Evolutionary conservation across 2,329 filamentous ascomycete species (phyloP).

Genomic region (Macrophomina phaseolina): DNA sequence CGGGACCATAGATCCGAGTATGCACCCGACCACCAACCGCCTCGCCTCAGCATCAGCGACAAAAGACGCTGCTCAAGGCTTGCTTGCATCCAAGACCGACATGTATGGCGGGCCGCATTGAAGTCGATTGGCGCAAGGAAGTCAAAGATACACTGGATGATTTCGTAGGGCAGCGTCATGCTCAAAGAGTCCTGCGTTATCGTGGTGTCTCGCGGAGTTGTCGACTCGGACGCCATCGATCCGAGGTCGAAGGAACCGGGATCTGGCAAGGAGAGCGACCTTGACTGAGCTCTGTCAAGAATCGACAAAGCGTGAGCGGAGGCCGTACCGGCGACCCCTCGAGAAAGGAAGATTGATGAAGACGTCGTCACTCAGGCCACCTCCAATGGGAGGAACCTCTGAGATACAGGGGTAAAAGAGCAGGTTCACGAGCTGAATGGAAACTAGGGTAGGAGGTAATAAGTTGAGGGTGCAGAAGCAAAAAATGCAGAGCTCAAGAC

Average conservation of each 20-base stretch:
- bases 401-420: conserved; percentile 1
- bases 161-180: conserved; percentile 45
- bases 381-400: not conserved
- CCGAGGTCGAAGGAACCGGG: conserved; percentile 31
- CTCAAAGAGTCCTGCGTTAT: not conserved
- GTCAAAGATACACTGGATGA: conserved; percentile 55
- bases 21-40: conserved; percentile 56
- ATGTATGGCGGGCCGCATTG: conserved; percentile 65
- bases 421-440: too few relatives aligned
- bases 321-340: conserved; percentile 49
- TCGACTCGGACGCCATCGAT: conserved; percentile 42
- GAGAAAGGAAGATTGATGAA: conserved; percentile 55
- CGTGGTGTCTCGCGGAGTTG: conserved; percentile 24
- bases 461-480: too few relatives aligned
- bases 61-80: conserved; percentile 61
- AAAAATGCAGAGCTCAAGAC: too few relatives aligned
- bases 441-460: too few relatives aligned
- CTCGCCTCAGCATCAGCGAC: conserved; percentile 59
- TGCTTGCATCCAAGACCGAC: conserved; percentile 64
- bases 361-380: conserved; percentile 45
- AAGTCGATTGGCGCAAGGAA: conserved; percentile 58
- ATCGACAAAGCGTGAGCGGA: conserved; percentile 33
- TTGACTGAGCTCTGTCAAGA: not conserved
- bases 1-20: conserved; percentile 27
- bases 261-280: conserved; percentile 29